These are phyloP conservation scores for Leccinum rimulosum DNA, from an alignment of 768 basidiomycete species.

Conservation along the genomic window DNA sequence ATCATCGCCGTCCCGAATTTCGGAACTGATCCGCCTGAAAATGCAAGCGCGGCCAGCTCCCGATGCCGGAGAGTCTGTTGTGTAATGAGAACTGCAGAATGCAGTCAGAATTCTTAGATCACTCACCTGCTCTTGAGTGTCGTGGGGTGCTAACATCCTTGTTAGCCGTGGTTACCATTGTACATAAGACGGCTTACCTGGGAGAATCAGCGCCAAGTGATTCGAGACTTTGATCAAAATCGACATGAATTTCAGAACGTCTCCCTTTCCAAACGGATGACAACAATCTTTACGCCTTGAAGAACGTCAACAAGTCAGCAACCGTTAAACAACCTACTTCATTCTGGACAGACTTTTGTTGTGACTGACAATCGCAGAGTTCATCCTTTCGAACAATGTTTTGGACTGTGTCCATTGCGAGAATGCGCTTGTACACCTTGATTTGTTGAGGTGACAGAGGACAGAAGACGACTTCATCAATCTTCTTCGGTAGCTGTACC, in stretches of 20 bases:
- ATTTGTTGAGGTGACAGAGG: conserved; percentile 75
- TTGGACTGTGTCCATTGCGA: conserved; percentile 63
- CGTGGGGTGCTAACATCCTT: conserved; percentile 52
- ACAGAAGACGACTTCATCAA: conserved; percentile 91
- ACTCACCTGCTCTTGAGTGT: conserved; percentile 65
- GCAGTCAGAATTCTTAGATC: not conserved
- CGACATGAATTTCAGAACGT: conserved; percentile 74
- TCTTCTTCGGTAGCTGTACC: conserved; percentile 77
- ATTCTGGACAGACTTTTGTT: conserved; percentile 44
- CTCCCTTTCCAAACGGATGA: conserved; percentile 41
- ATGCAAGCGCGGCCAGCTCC: conserved; percentile 58
- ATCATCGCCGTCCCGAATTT: conserved; percentile 64
- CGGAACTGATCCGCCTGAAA: conserved; percentile 54
- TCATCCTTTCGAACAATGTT: conserved; percentile 72
- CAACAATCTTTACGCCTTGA: conserved; percentile 61
- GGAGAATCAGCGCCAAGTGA: conserved; percentile 83
- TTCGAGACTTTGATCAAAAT: conserved; percentile 88
- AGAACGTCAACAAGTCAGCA: conserved; percentile 15
- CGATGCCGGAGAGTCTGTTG: conserved; percentile 52
- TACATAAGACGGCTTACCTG: conserved; percentile 44
- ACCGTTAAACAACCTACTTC: not conserved
- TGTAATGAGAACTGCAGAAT: not conserved
- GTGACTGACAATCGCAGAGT: conserved; percentile 67
- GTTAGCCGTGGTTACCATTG: conserved; percentile 1
- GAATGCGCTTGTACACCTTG: conserved; percentile 67